Percentiles rank a stretch among this genome's conserved stretches.
phyloP scores from a whole-genome alignment of 148 eudicot genomes.

The Vaccinium myrtillus region DNA sequence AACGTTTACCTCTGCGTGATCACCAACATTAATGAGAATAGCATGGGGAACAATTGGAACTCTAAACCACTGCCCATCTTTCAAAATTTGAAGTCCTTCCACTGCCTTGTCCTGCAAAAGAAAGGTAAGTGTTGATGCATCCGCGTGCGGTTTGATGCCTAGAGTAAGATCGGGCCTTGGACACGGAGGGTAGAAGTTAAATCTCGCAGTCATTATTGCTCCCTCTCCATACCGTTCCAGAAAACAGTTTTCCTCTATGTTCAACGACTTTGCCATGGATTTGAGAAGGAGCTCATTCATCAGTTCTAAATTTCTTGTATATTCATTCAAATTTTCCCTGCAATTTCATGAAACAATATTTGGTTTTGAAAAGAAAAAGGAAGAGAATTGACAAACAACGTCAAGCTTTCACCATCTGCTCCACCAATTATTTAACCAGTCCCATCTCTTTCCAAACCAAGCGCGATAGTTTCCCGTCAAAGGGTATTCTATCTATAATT shows the following conservation, averaged over 20 bases:
- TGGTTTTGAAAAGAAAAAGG: no score
- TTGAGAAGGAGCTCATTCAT: slow-evolving; percentile 25
- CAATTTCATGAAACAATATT: not conserved
- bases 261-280: slow-evolving; percentile 34
- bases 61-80: slow-evolving; percentile 32
- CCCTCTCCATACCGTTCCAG: slow-evolving; percentile 30
- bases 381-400: no score
- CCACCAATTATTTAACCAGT: not conserved
- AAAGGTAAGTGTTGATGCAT: slow-evolving; percentile 31
- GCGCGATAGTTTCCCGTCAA: not conserved
- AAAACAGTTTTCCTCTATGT: slow-evolving; percentile 33
- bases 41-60: slow-evolving; percentile 35
- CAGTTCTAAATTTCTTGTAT: slow-evolving; percentile 13
- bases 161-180: slow-evolving; percentile 30
- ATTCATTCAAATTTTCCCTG: slow-evolving; percentile 33
- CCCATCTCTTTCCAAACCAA: not conserved
- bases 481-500: not conserved
- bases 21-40: slow-evolving; percentile 33
- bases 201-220: slow-evolving; percentile 24
- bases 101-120: slow-evolving; percentile 36
- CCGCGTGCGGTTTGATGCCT: slow-evolving; percentile 34
- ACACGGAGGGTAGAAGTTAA: slow-evolving; percentile 34
- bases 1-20: slow-evolving; percentile 27
- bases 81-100: slow-evolving; percentile 31
- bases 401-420: not conserved